Percentiles rank a stretch among this genome's conserved stretches.
Conservation (phyloP, 306 rosid species). For the Rosa lucieae region DNA sequence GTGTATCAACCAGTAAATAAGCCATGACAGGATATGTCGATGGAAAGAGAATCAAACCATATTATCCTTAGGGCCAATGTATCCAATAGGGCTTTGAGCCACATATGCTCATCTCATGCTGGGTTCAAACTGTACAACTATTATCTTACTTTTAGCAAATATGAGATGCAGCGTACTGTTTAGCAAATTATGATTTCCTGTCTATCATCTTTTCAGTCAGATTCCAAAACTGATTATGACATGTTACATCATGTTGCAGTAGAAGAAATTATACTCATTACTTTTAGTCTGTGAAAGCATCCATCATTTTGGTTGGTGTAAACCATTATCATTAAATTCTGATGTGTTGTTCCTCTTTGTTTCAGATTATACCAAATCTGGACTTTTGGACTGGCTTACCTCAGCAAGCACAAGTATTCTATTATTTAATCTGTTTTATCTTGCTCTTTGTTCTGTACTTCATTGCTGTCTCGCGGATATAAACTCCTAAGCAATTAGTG, state of each 20-base stretch:
- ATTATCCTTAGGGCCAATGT: background rate
- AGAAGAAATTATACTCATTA: background rate
- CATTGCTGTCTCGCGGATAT: background rate
- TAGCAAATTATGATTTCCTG: background rate
- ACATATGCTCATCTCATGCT: no score
- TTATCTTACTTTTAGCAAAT: background rate
- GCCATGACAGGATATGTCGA: background rate
- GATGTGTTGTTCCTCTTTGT: slow-evolving; percentile 22
- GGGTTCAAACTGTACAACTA: background rate
- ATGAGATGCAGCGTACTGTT: background rate
- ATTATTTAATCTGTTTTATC: background rate
- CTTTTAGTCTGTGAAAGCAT: background rate
- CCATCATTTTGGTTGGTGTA: slow-evolving; percentile 13
- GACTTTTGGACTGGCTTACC: slow-evolving; percentile 81
- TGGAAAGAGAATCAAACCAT: slow-evolving; percentile 1
- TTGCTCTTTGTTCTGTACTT: slow-evolving; percentile 15
- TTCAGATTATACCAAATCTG: slow-evolving; percentile 75
- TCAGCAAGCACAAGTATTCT: slow-evolving; percentile 63
- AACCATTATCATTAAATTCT: slow-evolving; percentile 20
- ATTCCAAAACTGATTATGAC: slow-evolving; percentile 2
- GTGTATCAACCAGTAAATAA: background rate
- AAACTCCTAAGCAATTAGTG: background rate
- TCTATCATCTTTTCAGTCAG: background rate
- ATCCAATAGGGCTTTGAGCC: background rate
- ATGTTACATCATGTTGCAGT: slow-evolving; percentile 15